Evolutionary conservation across 2,329 filamentous ascomycete species (phyloP), one percentile per base, ranked within the genome.

Genomic region (Alternaria tenuissima): DNA sequence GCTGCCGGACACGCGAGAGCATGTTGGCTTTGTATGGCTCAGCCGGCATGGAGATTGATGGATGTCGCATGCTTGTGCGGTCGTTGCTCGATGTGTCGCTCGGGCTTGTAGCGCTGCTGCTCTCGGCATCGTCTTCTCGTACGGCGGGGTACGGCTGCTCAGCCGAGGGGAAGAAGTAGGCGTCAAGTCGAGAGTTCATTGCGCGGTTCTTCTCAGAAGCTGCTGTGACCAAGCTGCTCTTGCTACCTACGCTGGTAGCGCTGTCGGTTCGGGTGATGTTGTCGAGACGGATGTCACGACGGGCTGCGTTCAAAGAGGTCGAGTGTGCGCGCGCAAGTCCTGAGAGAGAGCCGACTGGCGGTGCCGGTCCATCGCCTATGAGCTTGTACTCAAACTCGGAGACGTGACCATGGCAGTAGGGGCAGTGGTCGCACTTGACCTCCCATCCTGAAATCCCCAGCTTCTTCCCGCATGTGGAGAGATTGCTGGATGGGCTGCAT

Each of bases 391-490:
- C 82, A n/a, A 80, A 76, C 55, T 67, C 70, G 55, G 78, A 74
- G 46, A 81, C 73, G 52, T 78, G 72, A 38, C 74, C 74, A 42
- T 74, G 68, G 70, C 82, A 84, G 77, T 81, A 84, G 11, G 82
- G 82, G 66, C 82, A 84, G 64, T 76, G 76, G 49, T 81, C 77
- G 61, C 77, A 78, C 62, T 82, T 81, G 63, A 78, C 81, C 70
- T 84, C 82, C 82, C 82, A 84, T 52, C 82, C 82, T 63, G 81
- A 77, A 52, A 84, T 76, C 41, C 76, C 76, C 36, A 84, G 76
- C 67, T 79, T 81, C 61, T 76, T 74, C 4, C 76, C 68, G 68
- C 82, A 84, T 71, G 82, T 83, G 68, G 79, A 69, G 54, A 84
- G 80, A 65, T 84, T 81, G 68, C 74, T 78, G 48, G 75, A 74